Percentiles rank a stretch among this genome's conserved stretches.
These are phyloP conservation scores for Alternaria panax DNA, from an alignment of 2,329 filamentous ascomycete species.

Conservation along the genomic window DNA sequence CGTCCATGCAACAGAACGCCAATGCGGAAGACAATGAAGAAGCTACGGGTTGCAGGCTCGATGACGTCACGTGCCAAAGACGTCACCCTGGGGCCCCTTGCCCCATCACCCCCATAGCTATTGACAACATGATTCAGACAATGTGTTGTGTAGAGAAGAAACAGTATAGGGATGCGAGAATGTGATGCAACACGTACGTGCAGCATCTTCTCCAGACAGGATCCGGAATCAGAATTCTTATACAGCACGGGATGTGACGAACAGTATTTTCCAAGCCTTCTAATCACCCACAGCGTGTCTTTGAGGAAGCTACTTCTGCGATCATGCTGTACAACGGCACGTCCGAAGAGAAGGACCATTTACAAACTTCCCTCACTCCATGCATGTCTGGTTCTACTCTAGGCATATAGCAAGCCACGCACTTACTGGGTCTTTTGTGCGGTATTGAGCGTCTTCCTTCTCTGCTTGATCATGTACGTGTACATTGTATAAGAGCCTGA, in stretches of 20 bases:
- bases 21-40: not conserved
- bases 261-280: not conserved
- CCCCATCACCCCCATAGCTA: no score
- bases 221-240: not conserved
- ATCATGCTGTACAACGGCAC: not conserved
- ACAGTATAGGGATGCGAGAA: no score
- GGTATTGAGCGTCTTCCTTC: constrained; percentile 26
- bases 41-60: not conserved
- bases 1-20: not conserved
- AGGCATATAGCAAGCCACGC: not conserved
- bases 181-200: not conserved
- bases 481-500: constrained; percentile 38
- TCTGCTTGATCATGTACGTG: constrained; percentile 39
- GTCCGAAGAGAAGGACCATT: not conserved
- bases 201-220: not conserved
- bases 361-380: not conserved
- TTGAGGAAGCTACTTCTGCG: not conserved
- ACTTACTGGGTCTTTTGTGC: constrained; percentile 2
- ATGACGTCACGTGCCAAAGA: not conserved
- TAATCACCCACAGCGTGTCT: not conserved
- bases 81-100: no score
- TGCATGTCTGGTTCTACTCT: not conserved
- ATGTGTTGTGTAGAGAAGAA: no score
- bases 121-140: no score
- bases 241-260: not conserved